A percentile compares a stretch with the other conserved stretches of the same genome.
These are phyloP conservation scores for Atkinsonella hypoxylon DNA, from an alignment of 2,329 filamentous ascomycete genomes.

Conservation along the genomic window DNA sequence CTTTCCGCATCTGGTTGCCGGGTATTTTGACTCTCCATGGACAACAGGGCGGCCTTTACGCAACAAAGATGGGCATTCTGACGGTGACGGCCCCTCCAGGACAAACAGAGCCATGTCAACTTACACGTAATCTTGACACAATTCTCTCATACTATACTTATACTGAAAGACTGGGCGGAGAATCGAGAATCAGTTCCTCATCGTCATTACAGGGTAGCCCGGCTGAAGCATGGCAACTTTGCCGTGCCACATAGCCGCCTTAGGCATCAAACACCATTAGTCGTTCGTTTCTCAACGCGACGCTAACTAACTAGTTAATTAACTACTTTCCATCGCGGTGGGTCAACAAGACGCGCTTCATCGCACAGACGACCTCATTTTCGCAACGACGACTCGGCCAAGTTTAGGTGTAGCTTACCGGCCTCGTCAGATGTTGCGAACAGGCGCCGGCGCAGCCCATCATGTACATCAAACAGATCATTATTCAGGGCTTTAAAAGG, in stretches of 20 bases:
- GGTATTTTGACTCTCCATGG: too few relatives aligned
- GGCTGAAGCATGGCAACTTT: background rate
- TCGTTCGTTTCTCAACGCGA: constrained; percentile 5
- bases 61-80: too few relatives aligned
- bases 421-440: constrained; percentile 23
- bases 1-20: too few relatives aligned
- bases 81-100: too few relatives aligned
- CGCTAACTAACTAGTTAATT: too few relatives aligned
- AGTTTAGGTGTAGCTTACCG: constrained; percentile 13
- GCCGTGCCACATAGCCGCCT: constrained; percentile 3
- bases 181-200: too few relatives aligned
- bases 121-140: too few relatives aligned
- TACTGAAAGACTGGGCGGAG: too few relatives aligned
- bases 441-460: constrained; percentile 27
- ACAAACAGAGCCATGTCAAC: too few relatives aligned
- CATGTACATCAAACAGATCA: constrained; percentile 99
- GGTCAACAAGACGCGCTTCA: constrained; percentile 6
- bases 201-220: background rate
- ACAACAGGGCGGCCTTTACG: too few relatives aligned
- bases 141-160: too few relatives aligned
- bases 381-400: background rate
- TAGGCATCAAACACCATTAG: constrained; percentile 1
- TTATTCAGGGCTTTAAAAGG: constrained; percentile 99
- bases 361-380: background rate
- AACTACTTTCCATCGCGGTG: constrained; percentile 1